Conservation (phyloP, 2,329 filamentous ascomycete genomes). For the Hypomyces perniciosus region DNA sequence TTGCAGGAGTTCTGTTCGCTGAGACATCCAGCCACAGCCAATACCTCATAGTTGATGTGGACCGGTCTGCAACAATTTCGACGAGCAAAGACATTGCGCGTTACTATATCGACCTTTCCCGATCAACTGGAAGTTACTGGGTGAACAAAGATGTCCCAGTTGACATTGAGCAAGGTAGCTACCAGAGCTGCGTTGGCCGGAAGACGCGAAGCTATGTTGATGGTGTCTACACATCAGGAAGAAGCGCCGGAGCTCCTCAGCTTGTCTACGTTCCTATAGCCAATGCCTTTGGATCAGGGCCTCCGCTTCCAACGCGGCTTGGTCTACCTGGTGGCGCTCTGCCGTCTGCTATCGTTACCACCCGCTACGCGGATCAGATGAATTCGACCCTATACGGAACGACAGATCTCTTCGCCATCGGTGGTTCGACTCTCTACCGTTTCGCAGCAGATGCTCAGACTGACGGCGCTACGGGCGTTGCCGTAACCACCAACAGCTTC, state of each 20-base stretch:
- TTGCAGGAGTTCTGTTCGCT: neutral
- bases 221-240: conserved; percentile 1
- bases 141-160: neutral
- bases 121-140: neutral
- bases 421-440: neutral
- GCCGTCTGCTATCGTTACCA: no score
- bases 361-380: no score
- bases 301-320: no score
- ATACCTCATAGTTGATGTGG: conserved; percentile 1
- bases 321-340: no score
- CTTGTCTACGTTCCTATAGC: neutral
- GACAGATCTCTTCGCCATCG: neutral
- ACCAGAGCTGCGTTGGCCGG: neutral
- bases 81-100: neutral
- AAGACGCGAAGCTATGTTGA: neutral
- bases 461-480: neutral
- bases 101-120: neutral
- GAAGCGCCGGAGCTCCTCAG: neutral
- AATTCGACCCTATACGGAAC: neutral
- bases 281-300: neutral
- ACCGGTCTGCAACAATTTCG: neutral
- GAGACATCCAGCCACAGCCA: neutral
- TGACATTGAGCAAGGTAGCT: neutral
- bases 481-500: neutral
- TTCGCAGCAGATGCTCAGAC: neutral